Conservation (phyloP, 257 asterid genomes). For the Lycium ferocissimum region DNA sequence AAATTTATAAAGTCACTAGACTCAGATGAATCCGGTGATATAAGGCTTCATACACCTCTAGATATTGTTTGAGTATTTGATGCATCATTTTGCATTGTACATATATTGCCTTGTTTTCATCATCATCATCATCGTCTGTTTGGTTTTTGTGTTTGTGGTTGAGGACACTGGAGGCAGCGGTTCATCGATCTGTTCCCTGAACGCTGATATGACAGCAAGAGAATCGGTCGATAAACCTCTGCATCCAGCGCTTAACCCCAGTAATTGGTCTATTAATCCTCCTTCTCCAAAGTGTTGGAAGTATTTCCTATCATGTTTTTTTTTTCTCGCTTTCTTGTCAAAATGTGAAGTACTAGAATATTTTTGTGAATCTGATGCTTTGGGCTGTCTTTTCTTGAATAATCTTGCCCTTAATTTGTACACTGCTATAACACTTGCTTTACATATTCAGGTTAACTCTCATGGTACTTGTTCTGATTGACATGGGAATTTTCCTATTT, state of each 20-base stretch:
- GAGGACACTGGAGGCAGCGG: constrained; percentile 33
- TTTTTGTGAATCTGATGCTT: neutral
- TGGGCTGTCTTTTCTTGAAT: neutral
- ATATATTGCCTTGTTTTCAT: neutral
- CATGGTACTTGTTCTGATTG: too few relatives aligned
- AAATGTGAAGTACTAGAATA: neutral
- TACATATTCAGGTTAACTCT: too few relatives aligned
- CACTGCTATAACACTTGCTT: too few relatives aligned
- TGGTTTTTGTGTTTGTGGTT: neutral
- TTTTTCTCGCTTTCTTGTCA: neutral
- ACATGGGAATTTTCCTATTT: too few relatives aligned
- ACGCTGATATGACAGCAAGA: constrained; percentile 10
- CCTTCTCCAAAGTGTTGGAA: neutral
- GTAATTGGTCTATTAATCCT: neutral
- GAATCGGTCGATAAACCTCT: constrained; percentile 31
- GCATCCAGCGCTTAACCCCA: constrained; percentile 29
- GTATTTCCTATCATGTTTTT: too few relatives aligned
- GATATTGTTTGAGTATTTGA: neutral
- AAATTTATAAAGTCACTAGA: neutral
- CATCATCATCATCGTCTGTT: too few relatives aligned
- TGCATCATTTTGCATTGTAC: neutral
- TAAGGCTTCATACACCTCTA: neutral
- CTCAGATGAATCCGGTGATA: neutral
- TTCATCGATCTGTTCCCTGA: constrained; percentile 32
- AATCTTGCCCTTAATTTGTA: too few relatives aligned